Evolutionary conservation across 2,329 filamentous ascomycete genomes (phyloP).

Genomic region (Scorias spongiosa): DNA sequence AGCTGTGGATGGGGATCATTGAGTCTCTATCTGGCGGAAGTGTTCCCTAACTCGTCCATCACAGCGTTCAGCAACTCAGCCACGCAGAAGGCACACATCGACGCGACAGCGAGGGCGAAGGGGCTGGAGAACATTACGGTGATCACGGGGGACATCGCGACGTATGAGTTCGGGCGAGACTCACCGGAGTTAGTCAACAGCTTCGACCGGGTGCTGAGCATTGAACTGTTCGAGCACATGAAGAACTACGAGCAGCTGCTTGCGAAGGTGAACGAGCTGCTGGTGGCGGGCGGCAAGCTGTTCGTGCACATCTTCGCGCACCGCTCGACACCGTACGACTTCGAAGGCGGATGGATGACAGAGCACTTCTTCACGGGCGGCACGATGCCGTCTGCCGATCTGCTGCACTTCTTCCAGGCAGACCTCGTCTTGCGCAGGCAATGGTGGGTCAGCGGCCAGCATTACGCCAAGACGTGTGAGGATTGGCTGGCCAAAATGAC

Average conservation of each 20-base stretch:
- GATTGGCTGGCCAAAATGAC: slow-evolving; percentile 50
- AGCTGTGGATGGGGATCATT: slow-evolving; percentile 57
- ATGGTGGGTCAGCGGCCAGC: slow-evolving; percentile 56
- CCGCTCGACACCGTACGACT: slow-evolving; percentile 51
- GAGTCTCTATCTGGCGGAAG: slow-evolving; percentile 49
- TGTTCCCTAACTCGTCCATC: slow-evolving; percentile 45
- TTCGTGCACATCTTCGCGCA: slow-evolving; percentile 57
- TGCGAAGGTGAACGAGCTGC: slow-evolving; percentile 43
- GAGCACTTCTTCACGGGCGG: slow-evolving; percentile 59
- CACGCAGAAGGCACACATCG: slow-evolving; percentile 54
- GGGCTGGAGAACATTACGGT: slow-evolving; percentile 45
- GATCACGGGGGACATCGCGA: slow-evolving; percentile 51
- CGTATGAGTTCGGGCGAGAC: slow-evolving; percentile 43
- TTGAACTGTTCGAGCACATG: slow-evolving; percentile 65
- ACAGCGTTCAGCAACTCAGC: slow-evolving; percentile 56
- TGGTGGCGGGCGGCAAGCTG: slow-evolving; percentile 49
- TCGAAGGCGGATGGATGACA: slow-evolving; percentile 60
- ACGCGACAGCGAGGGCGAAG: slow-evolving; percentile 39
- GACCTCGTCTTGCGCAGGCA: slow-evolving; percentile 45
- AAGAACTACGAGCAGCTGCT: slow-evolving; percentile 58
- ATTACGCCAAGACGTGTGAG: slow-evolving; percentile 58
- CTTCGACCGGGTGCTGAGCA: slow-evolving; percentile 52
- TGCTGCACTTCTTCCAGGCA: slow-evolving; percentile 51
- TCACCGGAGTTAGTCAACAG: slow-evolving; percentile 18
- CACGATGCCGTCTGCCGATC: slow-evolving; percentile 53